Evolutionary conservation across 73 alveolate genomes (phyloP).

Genomic region (Urostyla sp.): DNA sequence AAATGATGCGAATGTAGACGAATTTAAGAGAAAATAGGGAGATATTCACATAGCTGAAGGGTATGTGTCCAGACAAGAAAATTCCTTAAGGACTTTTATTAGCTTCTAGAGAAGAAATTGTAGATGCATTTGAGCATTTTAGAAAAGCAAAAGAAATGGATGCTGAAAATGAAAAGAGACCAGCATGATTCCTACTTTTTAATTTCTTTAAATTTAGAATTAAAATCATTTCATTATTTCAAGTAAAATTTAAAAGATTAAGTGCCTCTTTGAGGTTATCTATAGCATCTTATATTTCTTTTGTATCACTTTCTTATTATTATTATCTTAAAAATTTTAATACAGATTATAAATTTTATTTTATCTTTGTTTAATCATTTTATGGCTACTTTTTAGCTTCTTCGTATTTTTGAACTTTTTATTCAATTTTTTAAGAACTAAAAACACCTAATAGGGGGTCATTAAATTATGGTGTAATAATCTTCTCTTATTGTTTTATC

Average conservation of each 20-base stretch:
- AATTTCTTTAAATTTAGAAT: background rate
- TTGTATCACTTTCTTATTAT: conserved; percentile 29
- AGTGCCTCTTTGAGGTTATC: conserved; percentile 40
- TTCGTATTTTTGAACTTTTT: background rate
- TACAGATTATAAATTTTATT: too few relatives aligned
- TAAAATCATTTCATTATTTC: background rate
- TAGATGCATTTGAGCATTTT: conserved; percentile 69
- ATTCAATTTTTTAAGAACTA: background rate
- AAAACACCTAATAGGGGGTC: background rate
- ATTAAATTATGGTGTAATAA: too few relatives aligned
- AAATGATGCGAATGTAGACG: conserved; percentile 71
- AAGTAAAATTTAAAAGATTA: conserved; percentile 14
- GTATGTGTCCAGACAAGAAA: conserved; percentile 96
- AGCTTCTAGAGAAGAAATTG: conserved; percentile 84
- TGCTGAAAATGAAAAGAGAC: conserved; percentile 63
- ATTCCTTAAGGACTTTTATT: conserved; percentile 87
- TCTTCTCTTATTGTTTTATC: too few relatives aligned
- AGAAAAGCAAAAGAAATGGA: conserved; percentile 66
- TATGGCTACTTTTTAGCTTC: conserved; percentile 21
- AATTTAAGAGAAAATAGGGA: conserved; percentile 88
- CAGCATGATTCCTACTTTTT: conserved; percentile 22
- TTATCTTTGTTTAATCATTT: conserved; percentile 27
- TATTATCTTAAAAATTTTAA: conserved; percentile 8
- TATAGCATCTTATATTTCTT: conserved; percentile 1
- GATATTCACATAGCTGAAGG: conserved; percentile 88